A percentile compares a stretch with the other conserved stretches of the same genome.
Evolutionary conservation across 768 basidiomycete species (phyloP).

Genomic region (Boletus sp.): DNA sequence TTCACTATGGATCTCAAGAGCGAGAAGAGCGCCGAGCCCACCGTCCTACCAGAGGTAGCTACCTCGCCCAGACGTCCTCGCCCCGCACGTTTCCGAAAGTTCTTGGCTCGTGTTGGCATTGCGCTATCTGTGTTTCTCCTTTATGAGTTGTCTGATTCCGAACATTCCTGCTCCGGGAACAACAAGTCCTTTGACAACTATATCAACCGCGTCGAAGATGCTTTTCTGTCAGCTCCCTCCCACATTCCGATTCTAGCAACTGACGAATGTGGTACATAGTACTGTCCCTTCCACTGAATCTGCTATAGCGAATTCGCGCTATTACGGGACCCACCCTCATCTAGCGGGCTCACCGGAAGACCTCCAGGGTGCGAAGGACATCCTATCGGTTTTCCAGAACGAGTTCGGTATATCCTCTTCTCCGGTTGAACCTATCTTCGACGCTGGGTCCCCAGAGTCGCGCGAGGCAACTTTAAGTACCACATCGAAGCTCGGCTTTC

Average conservation of each 20-base stretch:
- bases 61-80: neutral
- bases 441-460: conserved; percentile 67
- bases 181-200: conserved; percentile 14
- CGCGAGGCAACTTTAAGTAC: conserved; percentile 65
- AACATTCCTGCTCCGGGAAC: conserved; percentile 4
- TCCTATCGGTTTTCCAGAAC: conserved; percentile 66
- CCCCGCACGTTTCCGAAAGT: neutral
- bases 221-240: conserved; percentile 34
- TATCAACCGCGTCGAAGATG: conserved; percentile 24
- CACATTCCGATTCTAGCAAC: neutral
- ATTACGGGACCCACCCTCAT: conserved; percentile 68
- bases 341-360: conserved; percentile 66
- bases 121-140: conserved; percentile 11
- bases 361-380: conserved; percentile 58
- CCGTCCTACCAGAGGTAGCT: conserved; percentile 14
- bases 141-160: conserved; percentile 2
- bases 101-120: conserved; percentile 4
- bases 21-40: conserved; percentile 3
- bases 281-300: conserved; percentile 56
- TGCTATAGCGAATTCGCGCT: conserved; percentile 55
- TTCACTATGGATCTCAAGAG: conserved; percentile 18
- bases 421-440: conserved; percentile 51
- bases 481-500: conserved; percentile 44
- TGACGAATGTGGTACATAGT: conserved; percentile 29
- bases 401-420: conserved; percentile 55